Conservation (phyloP, 768 basidiomycete genomes). For the Serendipita indica region DNA sequence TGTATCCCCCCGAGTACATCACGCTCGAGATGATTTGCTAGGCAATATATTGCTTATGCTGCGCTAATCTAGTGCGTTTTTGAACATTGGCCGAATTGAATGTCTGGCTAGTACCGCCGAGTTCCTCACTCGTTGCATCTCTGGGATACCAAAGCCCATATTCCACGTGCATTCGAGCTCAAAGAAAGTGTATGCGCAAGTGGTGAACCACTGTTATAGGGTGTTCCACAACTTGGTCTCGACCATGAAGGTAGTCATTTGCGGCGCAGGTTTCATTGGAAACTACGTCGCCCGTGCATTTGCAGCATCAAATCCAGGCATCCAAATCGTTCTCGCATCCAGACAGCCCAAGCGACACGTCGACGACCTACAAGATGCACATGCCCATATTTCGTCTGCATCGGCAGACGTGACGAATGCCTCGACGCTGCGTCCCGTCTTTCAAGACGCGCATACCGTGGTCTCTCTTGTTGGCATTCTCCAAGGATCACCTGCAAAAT, state of each 20-base stretch:
- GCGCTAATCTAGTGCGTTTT: too few species aligned
- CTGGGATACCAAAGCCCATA: too few species aligned
- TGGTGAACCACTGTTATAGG: too few species aligned
- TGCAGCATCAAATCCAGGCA: conserved; percentile 23
- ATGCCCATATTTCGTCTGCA: conserved; percentile 26
- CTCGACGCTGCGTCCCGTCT: conserved; percentile 31
- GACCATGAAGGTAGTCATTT: conserved; percentile 30
- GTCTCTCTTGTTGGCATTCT: conserved; percentile 60
- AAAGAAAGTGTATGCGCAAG: too few species aligned
- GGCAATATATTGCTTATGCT: too few species aligned
- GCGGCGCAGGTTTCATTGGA: conserved; percentile 43
- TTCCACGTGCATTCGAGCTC: too few species aligned
- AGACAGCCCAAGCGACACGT: conserved; percentile 36
- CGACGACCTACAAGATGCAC: conserved; percentile 20
- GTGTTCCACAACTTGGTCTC: too few species aligned
- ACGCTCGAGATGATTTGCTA: too few species aligned
- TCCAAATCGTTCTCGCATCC: conserved; percentile 44
- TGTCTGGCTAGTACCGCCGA: too few species aligned
- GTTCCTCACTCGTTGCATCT: too few species aligned
- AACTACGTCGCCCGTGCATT: conserved; percentile 45
- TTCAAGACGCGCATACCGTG: conserved; percentile 41
- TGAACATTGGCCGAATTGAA: too few species aligned
- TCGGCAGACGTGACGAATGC: conserved; percentile 44
- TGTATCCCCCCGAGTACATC: too few species aligned
- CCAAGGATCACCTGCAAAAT: conserved; percentile 38